Conservation (phyloP, 2,329 filamentous ascomycete species). For the Teratosphaeria pseudoeucalypti region DNA sequence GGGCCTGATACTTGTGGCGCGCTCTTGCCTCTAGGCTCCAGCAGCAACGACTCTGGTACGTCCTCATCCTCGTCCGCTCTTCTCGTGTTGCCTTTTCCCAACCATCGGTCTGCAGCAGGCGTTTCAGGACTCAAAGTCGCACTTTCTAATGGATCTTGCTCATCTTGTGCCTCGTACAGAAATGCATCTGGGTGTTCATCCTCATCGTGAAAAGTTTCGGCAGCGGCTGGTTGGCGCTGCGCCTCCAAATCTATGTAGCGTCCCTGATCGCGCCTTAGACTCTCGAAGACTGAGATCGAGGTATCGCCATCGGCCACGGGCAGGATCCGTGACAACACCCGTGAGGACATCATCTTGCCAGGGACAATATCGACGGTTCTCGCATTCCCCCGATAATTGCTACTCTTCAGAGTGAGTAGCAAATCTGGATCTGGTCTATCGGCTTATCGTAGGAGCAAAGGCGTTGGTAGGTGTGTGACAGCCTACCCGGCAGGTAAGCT, state of each 20-base stretch:
- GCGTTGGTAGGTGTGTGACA: neutral
- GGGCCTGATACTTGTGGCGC: constrained; percentile 5
- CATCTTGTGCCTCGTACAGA: constrained; percentile 37
- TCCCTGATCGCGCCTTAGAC: constrained; percentile 35
- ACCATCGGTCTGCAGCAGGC: constrained; percentile 22
- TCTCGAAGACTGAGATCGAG: constrained; percentile 30
- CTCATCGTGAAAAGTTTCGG: constrained; percentile 43
- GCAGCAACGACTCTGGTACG: constrained; percentile 52
- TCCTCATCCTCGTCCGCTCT: constrained; percentile 47
- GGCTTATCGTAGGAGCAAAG: neutral
- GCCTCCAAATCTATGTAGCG: constrained; percentile 29
- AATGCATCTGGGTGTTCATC: constrained; percentile 49
- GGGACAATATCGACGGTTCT: neutral
- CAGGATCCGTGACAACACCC: constrained; percentile 42
- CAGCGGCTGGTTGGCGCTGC: constrained; percentile 35
- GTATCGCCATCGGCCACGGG: constrained; percentile 29
- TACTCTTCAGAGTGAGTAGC: neutral
- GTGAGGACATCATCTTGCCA: constrained; percentile 40
- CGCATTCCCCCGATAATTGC: neutral
- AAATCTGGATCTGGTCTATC: neutral
- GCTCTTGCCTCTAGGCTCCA: constrained; percentile 40
- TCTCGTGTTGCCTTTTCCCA: constrained; percentile 20
- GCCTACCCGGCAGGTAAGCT: neutral
- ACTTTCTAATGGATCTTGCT: constrained; percentile 35
- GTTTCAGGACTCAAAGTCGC: constrained; percentile 23